Conservation (phyloP, 2,329 filamentous ascomycete genomes). For the Fusarium buharicum region DNA sequence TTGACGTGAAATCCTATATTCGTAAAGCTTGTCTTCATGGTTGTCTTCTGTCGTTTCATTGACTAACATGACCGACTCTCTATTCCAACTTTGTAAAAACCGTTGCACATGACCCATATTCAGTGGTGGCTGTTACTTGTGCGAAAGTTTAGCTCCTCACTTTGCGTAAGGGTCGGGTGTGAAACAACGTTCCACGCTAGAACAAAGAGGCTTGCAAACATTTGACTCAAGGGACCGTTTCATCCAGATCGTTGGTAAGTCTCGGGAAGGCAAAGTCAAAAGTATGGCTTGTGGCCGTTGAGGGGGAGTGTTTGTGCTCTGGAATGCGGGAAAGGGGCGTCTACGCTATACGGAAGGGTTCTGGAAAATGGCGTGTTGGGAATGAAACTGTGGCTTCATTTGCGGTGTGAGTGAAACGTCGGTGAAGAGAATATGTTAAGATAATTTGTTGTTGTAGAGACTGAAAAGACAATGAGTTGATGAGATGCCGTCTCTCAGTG, state of each 20-base stretch:
- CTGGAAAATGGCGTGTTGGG: constrained; percentile 17
- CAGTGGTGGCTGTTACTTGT: not conserved
- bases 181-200: constrained; percentile 14
- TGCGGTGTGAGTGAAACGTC: constrained; percentile 10
- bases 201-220: constrained; percentile 12
- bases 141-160: constrained; percentile 18
- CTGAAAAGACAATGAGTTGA: too few relatives aligned
- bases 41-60: too few relatives aligned
- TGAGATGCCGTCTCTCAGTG: not conserved
- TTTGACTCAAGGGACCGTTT: constrained; percentile 15
- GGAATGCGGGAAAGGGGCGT: constrained; percentile 36
- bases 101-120: not conserved
- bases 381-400: constrained; percentile 8
- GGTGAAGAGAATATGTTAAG: not conserved
- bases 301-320: constrained; percentile 7
- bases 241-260: constrained; percentile 16
- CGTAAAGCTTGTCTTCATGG: too few relatives aligned
- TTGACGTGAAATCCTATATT: not conserved
- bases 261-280: constrained; percentile 28
- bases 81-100: not conserved
- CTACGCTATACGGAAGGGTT: not conserved
- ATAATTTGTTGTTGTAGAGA: not conserved
- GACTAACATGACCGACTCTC: not conserved
- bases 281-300: constrained; percentile 18
- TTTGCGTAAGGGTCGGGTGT: constrained; percentile 1